Evolutionary conservation across 2,329 filamentous ascomycete species (phyloP), one percentile per base, ranked within the genome.

Genomic region (Nemania serpens): DNA sequence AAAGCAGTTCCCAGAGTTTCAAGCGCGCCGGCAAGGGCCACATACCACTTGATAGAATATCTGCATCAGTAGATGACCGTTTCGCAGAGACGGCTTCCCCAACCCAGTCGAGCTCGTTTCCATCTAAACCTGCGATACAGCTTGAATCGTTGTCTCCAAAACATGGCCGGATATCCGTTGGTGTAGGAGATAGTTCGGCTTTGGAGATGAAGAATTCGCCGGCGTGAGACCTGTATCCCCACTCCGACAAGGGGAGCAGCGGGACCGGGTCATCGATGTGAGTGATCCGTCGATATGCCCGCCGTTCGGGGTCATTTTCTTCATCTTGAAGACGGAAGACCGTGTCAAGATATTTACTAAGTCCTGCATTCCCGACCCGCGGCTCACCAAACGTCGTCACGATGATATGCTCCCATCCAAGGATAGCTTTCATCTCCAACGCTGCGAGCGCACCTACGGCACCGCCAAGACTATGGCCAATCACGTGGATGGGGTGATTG

Each of bases 301-400:
- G 72, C 33, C 70, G 62, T 64, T 82, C 75, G 18, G 65, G 60
- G 17, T 70, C 66, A 9, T 71, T 70, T 1, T 65, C 61, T 33
- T 71, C 70, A 11, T 67, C 71, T 42, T 74, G 68, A 15, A 86
- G 74, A 9, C 69, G 73, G 66, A 88, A 88, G 1, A 81, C 78
- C 2, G 69, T 63, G 64, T 88, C 79, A n/a, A 88, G 68, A 64
- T 83, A 88, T 7, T 76, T 74, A 39, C 79, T 82, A 22, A 90
- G 77, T 13, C 78, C 81, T 13, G 71, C 67, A 70, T 90, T 89
- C 13, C 87, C 87, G 18, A 88, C 75, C 42, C 84, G 81, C 18
- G 95, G 95, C 76, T 98, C 92, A 10, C 95, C 95, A 75, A 97
- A 99, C 0, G 95, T 98, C 5, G 94, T 98, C 42, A 96, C 86